Conservation (phyloP, 192 early-diverging fungal species). For the Entophlyctis luteolus region DNA sequence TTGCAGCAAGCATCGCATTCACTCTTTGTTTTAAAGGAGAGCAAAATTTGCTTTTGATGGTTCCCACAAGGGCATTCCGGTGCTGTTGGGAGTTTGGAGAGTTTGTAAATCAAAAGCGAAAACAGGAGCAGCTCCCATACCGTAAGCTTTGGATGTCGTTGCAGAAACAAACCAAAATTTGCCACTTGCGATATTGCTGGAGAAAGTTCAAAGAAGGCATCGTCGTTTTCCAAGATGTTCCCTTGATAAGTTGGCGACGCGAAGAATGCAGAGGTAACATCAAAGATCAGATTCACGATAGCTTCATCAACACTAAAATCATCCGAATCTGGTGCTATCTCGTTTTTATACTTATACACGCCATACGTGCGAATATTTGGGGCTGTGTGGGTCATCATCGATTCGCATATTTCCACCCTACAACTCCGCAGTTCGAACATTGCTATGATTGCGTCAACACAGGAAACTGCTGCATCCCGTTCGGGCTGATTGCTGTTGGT, state of each 20-base stretch:
- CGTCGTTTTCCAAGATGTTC: not conserved
- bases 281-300: not conserved
- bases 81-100: too few relatives aligned
- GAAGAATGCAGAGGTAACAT: not conserved
- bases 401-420: not conserved
- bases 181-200: not conserved
- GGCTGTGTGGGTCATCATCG: not conserved
- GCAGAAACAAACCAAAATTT: too few relatives aligned
- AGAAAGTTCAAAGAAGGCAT: conserved; percentile 4
- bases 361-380: conserved; percentile 7
- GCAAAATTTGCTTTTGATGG: too few relatives aligned
- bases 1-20: too few relatives aligned
- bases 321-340: too few relatives aligned
- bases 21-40: too few relatives aligned
- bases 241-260: not conserved
- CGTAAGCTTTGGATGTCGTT: too few relatives aligned
- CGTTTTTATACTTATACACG: conserved; percentile 6
- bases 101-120: too few relatives aligned
- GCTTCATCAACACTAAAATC: too few relatives aligned
- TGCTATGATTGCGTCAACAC: not conserved
- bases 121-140: too few relatives aligned
- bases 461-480: not conserved
- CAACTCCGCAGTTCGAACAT: not conserved
- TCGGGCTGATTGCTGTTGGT: not conserved
- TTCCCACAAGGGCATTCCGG: too few relatives aligned